phyloP scores from a whole-genome alignment of 2,329 filamentous ascomycete genomes.

The Botryotinia globosa region DNA sequence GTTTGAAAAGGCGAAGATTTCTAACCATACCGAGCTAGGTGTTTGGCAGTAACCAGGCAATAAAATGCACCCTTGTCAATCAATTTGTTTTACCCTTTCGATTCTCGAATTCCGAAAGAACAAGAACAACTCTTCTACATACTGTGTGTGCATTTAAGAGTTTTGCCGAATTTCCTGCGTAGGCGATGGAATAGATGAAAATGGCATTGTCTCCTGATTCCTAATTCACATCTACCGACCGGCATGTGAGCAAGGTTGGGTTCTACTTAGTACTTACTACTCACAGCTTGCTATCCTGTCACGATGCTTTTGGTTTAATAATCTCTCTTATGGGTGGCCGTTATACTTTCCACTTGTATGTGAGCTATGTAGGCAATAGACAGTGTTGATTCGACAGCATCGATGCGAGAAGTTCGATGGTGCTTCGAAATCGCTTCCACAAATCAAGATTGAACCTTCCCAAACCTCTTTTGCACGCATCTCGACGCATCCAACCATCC shows the following conservation, averaged over 20 bases:
- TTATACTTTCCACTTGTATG: neutral
- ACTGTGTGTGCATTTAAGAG: neutral
- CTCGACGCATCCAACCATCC: neutral
- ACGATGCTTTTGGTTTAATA: neutral
- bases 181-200: constrained; percentile 13
- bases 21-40: neutral
- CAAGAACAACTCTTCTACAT: neutral
- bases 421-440: neutral
- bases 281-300: neutral
- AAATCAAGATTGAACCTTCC: neutral
- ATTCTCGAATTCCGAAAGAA: neutral
- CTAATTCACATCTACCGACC: constrained; percentile 19
- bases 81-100: neutral
- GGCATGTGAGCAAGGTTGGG: constrained; percentile 11
- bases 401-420: neutral
- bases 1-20: neutral
- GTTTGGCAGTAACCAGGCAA: neutral
- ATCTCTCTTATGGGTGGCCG: neutral
- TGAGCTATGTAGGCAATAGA: neutral
- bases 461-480: constrained; percentile 1
- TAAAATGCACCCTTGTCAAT: neutral
- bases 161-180: constrained; percentile 23
- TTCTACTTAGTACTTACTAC: too few relatives aligned
- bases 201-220: constrained; percentile 19
- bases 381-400: neutral